Evolutionary conservation across 768 basidiomycete species (phyloP), one percentile per base, ranked within the genome.

Genomic region (Amanita brunnescens): DNA sequence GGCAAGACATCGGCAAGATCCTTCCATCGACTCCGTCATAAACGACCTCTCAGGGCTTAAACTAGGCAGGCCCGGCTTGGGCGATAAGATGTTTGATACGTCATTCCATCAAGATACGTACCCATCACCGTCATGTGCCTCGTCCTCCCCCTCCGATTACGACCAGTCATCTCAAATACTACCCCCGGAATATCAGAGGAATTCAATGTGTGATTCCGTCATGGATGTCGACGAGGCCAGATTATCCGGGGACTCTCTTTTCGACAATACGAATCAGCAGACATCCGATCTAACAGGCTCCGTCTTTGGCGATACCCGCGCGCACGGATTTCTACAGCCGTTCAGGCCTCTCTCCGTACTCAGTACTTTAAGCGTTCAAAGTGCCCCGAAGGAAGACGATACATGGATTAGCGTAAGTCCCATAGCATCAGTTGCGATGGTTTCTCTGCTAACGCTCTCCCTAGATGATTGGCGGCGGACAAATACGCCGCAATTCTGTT

Each of bases 11-110:
- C 72, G 70, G 3, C 74, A 73, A 13, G 77, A 85, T 23, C 57
- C 63, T 30, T 87, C 85, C 0, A 61, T 75, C 1, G 87, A 90
- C 55, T 90, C 87, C 0, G 63, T 79, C 29, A 64, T 74, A 59
- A 89, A 84, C 57, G 81, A 85, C 41, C 77, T 76, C 55, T 81
- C 85, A 8, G 71, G 66, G 2, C 64, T 70, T 56, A 69, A 75
- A n/a, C 64, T 85, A 0, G 80, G 75, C 1, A 76, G 88, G 8
- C 89, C 89, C 1, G 86, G 82, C 2, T 62, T 91, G 3, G 88
- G 89, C 1, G 89, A 91, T 64, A 91, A 90, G 75, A 91, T 91
- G 89, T 86, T 91, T 55, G 81, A 85, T 33, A 80, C 73, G 10
- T 61, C 60, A 16, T 63, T 57, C 6, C 79, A 78, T 32, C 74